Evolutionary conservation across 2,329 filamentous ascomycete species (phyloP).

Genomic region (Pestalotiopsis sp.): DNA sequence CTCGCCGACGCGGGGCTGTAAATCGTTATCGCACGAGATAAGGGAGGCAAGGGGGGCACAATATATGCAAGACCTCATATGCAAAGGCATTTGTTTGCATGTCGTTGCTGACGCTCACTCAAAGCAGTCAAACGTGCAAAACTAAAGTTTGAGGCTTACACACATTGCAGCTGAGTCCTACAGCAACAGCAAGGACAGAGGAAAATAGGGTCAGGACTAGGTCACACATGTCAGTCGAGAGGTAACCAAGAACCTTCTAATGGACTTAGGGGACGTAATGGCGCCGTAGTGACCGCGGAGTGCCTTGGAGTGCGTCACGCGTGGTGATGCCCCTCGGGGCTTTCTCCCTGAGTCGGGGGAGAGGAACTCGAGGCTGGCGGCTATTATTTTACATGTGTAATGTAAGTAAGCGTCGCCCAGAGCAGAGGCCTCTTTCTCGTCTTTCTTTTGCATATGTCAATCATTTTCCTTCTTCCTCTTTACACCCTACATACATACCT

Average conservation of each 20-base stretch:
- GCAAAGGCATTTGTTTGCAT: neutral
- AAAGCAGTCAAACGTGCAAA: neutral
- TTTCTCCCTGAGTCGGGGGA: neutral
- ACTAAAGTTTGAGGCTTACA: neutral
- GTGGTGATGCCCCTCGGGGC: neutral
- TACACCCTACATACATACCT: neutral
- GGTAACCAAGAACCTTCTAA: neutral
- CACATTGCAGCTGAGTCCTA: neutral
- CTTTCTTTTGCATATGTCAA: neutral
- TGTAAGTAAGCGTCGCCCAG: neutral
- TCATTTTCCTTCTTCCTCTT: neutral
- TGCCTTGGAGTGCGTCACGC: conserved; percentile 4
- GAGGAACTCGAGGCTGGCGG: neutral
- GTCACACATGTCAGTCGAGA: neutral
- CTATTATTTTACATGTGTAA: neutral
- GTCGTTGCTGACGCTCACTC: neutral
- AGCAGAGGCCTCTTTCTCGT: neutral
- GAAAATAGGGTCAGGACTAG: neutral
- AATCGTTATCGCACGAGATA: no score
- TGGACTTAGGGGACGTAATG: neutral
- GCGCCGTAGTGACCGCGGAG: neutral
- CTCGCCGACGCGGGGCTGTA: no score
- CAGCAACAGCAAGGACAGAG: neutral
- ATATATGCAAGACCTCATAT: no score
- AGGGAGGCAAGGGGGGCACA: no score